Percentiles rank a stretch among this genome's conserved stretches.
Evolutionary conservation across 208 protist species (phyloP).

Genomic region (Entamoeba invadens): DNA sequence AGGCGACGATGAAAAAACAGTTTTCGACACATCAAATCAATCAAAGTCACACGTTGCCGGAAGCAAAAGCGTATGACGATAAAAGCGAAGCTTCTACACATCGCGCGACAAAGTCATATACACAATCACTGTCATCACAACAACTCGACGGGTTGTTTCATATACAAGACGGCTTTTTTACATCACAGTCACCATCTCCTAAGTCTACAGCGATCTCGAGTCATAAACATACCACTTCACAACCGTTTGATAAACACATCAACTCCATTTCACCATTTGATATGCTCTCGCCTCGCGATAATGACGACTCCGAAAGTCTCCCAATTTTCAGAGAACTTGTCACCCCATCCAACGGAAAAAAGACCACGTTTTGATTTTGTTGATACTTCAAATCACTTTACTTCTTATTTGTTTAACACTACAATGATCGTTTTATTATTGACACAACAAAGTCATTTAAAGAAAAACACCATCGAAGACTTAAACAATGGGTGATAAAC

Average conservation of each 20-base stretch:
- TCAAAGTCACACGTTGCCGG: too few species aligned
- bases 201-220: not conserved
- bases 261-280: not conserved
- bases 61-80: too few species aligned
- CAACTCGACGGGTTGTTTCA: not conserved
- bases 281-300: not conserved
- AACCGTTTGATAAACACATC: too few species aligned
- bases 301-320: not conserved
- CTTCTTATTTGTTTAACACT: not conserved
- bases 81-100: too few species aligned
- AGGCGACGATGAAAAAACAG: not conserved
- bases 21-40: too few species aligned
- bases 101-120: not conserved
- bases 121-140: not conserved
- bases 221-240: not conserved
- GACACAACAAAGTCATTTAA: too few species aligned
- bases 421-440: not conserved
- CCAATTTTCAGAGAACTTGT: not conserved
- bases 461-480: too few species aligned
- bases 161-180: too few species aligned
- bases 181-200: not conserved
- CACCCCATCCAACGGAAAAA: not conserved
- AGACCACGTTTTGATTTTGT: not conserved
- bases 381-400: not conserved
- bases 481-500: too few species aligned